Conservation (phyloP, 2,329 filamentous ascomycete genomes). For the Xylariaceae sp. region DNA sequence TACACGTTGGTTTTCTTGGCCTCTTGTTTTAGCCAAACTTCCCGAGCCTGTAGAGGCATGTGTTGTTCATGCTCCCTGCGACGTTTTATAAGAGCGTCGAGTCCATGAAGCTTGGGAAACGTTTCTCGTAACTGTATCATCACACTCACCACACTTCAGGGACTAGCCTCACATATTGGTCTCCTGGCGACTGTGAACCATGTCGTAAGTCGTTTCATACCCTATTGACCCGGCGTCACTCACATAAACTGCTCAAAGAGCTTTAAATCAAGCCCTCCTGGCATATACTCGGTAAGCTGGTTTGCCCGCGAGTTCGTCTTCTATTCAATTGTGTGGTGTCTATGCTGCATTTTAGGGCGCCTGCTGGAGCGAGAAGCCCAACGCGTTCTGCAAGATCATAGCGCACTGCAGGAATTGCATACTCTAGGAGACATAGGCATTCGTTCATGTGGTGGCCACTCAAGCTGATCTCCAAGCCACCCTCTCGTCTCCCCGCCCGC, state of each 20-base stretch:
- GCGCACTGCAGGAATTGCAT: conserved; percentile 10
- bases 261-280: conserved; percentile 8
- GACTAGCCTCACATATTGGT: background rate
- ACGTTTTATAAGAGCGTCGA: conserved; percentile 4
- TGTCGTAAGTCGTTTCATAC: conserved; percentile 3
- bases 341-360: conserved; percentile 1
- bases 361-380: background rate
- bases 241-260: conserved; percentile 1
- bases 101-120: conserved; percentile 1
- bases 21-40: background rate
- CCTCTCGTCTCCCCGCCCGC: conserved; percentile 3
- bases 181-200: background rate
- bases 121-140: conserved; percentile 5
- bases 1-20: conserved; percentile 11
- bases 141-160: background rate
- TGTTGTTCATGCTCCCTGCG: conserved; percentile 9
- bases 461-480: conserved; percentile 5
- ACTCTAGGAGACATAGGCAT: background rate
- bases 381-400: conserved; percentile 18
- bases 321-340: background rate
- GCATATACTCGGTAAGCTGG: background rate
- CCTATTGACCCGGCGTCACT: conserved; percentile 5
- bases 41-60: conserved; percentile 6
- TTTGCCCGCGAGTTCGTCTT: conserved; percentile 1
- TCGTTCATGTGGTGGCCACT: conserved; percentile 5